Conservation (phyloP, 768 basidiomycete species). For the Phlebiopsis flavidoalba region DNA sequence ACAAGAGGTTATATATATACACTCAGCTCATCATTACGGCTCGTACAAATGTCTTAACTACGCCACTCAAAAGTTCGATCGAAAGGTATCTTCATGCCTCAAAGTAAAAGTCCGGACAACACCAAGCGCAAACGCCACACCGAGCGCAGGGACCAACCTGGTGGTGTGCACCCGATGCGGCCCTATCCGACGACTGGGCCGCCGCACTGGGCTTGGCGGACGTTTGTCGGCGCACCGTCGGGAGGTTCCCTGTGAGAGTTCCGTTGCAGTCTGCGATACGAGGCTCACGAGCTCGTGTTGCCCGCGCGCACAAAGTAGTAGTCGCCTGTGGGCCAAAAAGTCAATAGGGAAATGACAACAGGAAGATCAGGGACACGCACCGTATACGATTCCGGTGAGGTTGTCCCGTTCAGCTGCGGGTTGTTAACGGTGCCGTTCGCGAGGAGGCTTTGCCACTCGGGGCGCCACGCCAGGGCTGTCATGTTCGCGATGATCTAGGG, state of each 20-base stretch:
- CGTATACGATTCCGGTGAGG: constrained; percentile 58
- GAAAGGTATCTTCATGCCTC: neutral
- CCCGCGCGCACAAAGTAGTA: constrained; percentile 58
- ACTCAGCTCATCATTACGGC: too few species aligned
- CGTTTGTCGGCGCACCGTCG: neutral
- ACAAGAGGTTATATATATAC: neutral
- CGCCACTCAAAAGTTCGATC: too few species aligned
- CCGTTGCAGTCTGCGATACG: constrained; percentile 35
- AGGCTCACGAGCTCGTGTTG: constrained; percentile 45
- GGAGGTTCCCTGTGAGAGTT: constrained; percentile 2
- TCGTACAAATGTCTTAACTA: too few species aligned
- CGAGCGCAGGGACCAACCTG: neutral
- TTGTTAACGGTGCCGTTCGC: constrained; percentile 63
- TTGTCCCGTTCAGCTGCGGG: constrained; percentile 46
- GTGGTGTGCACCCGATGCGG: neutral
- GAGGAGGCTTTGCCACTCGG: constrained; percentile 57
- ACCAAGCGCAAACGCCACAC: neutral
- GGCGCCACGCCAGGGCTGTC: constrained; percentile 50
- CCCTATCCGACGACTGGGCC: neutral
- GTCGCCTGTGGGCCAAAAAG: constrained; percentile 40
- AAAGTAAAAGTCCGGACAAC: neutral
- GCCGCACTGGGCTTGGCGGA: neutral
- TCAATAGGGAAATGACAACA: neutral
- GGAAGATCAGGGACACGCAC: constrained; percentile 17
- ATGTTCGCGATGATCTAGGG: constrained; percentile 41